These are phyloP conservation scores for Onygena corvina DNA, from an alignment of 2,329 filamentous ascomycete species.

Conservation along the genomic window DNA sequence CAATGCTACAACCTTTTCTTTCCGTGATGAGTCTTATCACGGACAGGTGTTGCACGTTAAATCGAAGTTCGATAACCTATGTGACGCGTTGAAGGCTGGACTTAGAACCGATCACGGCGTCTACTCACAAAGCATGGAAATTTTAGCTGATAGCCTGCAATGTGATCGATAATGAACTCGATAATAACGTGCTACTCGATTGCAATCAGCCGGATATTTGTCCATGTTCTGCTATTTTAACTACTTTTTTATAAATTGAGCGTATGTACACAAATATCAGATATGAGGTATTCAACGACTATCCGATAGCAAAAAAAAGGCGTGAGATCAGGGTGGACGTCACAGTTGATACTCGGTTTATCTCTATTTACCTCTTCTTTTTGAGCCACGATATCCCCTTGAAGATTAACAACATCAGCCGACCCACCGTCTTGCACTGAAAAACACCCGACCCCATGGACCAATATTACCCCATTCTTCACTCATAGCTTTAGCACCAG, in stretches of 20 bases:
- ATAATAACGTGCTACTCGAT: not conserved
- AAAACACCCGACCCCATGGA: conserved; percentile 77
- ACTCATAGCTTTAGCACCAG: conserved; percentile 41
- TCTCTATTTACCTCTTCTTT: not conserved
- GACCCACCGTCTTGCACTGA: conserved; percentile 79
- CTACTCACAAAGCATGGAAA: conserved; percentile 62
- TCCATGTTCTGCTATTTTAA: not conserved
- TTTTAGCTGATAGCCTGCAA: conserved; percentile 68
- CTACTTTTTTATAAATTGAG: not conserved
- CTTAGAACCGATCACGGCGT: conserved; percentile 64
- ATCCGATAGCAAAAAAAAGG: not conserved
- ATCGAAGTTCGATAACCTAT: conserved; percentile 50
- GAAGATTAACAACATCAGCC: conserved; percentile 36
- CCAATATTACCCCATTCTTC: conserved; percentile 68
- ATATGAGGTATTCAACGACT: not conserved
- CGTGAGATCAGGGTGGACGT: too few species aligned
- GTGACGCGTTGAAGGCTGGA: conserved; percentile 60
- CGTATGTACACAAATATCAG: not conserved
- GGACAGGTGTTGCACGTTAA: conserved; percentile 47
- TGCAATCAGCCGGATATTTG: not conserved
- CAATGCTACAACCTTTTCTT: conserved; percentile 31
- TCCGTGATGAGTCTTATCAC: conserved; percentile 36
- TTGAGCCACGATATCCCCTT: not conserved
- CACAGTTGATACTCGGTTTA: too few species aligned
- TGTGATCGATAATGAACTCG: conserved; percentile 21